Percentiles rank a stretch among this genome's conserved stretches.
phyloP scores from a whole-genome alignment of 2,329 filamentous ascomycete species.

The Penicillium vulpinum region DNA sequence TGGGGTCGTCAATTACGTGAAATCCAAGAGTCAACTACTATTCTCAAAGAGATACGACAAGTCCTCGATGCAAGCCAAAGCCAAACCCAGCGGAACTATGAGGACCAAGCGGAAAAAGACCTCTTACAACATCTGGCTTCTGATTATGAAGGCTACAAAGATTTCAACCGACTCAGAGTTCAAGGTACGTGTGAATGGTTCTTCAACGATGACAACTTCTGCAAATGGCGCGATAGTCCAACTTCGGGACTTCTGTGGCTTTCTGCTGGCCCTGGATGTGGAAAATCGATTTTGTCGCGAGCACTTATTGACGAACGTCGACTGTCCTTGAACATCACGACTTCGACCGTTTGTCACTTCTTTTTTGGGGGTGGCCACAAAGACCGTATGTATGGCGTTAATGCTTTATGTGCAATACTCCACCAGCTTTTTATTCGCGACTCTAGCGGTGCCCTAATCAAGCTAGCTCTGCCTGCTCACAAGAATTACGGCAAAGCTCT shows the following conservation, averaged over 20 bases:
- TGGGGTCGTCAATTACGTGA: not conserved
- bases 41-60: not conserved
- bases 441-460: not conserved
- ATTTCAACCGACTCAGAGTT: not conserved
- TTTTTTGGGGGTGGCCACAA: slow-evolving; percentile 36
- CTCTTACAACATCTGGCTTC: not conserved
- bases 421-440: not conserved
- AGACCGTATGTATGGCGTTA: slow-evolving; percentile 15
- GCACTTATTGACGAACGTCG: slow-evolving; percentile 31
- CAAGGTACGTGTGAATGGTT: slow-evolving; percentile 37
- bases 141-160: not conserved
- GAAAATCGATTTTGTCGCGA: slow-evolving; percentile 28
- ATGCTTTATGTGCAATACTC: not conserved
- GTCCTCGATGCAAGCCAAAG: not conserved
- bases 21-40: not conserved
- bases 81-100: not conserved
- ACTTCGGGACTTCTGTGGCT: slow-evolving; percentile 27
- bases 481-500: not conserved
- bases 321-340: slow-evolving; percentile 20
- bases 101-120: not conserved
- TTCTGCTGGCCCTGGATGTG: slow-evolving; percentile 31
- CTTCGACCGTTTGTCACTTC: slow-evolving; percentile 34
- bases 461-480: not conserved
- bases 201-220: slow-evolving; percentile 24
- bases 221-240: slow-evolving; percentile 22